A percentile compares a stretch with the other conserved stretches of the same genome.
These are phyloP conservation scores for Ustilago curta DNA, from an alignment of 1,284 basidiomycete genomes.

Conservation along the genomic window DNA sequence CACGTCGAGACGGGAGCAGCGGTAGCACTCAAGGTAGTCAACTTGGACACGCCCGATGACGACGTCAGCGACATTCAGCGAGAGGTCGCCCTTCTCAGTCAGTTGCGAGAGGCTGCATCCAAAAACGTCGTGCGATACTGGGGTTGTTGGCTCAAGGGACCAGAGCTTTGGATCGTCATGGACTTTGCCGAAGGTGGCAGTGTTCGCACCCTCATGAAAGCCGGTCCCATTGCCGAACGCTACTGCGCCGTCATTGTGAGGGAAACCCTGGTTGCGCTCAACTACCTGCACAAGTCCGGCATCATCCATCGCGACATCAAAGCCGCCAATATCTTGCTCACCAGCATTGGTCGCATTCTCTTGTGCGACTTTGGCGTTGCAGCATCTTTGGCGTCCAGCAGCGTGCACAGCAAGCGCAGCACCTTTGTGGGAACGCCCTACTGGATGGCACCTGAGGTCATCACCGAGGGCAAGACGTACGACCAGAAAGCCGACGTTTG, in stretches of 20 bases:
- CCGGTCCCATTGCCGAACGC: conserved; percentile 84
- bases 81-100: conserved; percentile 91
- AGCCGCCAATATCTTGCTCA: conserved; percentile 59
- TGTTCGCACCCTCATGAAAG: conserved; percentile 85
- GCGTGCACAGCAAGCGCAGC: conserved; percentile 70
- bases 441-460: conserved; percentile 65
- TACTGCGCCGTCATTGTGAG: conserved; percentile 88
- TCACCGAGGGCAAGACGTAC: conserved; percentile 70
- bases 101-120: conserved; percentile 79
- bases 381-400: conserved; percentile 82
- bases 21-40: conserved; percentile 97
- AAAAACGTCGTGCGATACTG: conserved; percentile 96
- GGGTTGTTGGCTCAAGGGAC: conserved; percentile 92
- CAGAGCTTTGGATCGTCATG: conserved; percentile 99
- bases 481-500: conserved; percentile 61
- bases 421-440: conserved; percentile 61
- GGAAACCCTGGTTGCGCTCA: conserved; percentile 75
- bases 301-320: conserved; percentile 63
- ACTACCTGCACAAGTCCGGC: conserved; percentile 51
- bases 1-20: conserved; percentile 85
- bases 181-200: conserved; percentile 96
- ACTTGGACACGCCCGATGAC: conserved; percentile 90
- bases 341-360: conserved; percentile 46
- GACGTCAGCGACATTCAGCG: conserved; percentile 97
- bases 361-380: conserved; percentile 71